Evolutionary conservation across 192 early-diverging fungal species (phyloP).

Genomic region (Backusella sp.): DNA sequence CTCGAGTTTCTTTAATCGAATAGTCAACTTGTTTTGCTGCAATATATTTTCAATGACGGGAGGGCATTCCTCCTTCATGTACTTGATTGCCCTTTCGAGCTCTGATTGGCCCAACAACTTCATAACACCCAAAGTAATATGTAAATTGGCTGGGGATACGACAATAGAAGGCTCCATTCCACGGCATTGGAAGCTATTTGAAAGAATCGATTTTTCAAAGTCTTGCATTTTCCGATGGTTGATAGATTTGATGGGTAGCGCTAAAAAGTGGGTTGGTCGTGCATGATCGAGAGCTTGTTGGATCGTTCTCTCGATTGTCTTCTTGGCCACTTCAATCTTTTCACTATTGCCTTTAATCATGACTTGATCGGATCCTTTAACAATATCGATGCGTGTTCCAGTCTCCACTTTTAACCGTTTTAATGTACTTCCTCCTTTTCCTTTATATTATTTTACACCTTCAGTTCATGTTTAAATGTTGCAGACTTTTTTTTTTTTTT

Average conservation of each 20-base stretch:
- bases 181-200: background rate
- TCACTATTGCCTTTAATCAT: slow-evolving; percentile 33
- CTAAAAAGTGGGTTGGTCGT: slow-evolving; percentile 27
- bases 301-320: slow-evolving; percentile 21
- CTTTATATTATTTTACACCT: background rate
- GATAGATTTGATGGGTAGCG: slow-evolving; percentile 13
- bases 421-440: slow-evolving; percentile 30
- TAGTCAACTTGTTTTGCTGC: background rate
- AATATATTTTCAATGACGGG: background rate
- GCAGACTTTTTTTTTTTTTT: background rate
- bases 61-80: slow-evolving; percentile 20
- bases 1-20: slow-evolving; percentile 19
- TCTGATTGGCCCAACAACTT: slow-evolving; percentile 27
- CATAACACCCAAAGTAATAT: slow-evolving; percentile 32
- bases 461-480: background rate
- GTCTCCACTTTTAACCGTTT: slow-evolving; percentile 30
- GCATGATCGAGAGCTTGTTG: slow-evolving; percentile 15
- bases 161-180: slow-evolving; percentile 17
- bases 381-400: slow-evolving; percentile 29
- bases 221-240: slow-evolving; percentile 22
- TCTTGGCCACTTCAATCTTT: slow-evolving; percentile 22
- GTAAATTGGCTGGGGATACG: slow-evolving; percentile 18
- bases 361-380: slow-evolving; percentile 20
- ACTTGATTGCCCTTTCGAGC: slow-evolving; percentile 15
- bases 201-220: slow-evolving; percentile 17